phyloP scores from a whole-genome alignment of 1,139 yeast genomes.

The Saccharomyces hybrid region DNA sequence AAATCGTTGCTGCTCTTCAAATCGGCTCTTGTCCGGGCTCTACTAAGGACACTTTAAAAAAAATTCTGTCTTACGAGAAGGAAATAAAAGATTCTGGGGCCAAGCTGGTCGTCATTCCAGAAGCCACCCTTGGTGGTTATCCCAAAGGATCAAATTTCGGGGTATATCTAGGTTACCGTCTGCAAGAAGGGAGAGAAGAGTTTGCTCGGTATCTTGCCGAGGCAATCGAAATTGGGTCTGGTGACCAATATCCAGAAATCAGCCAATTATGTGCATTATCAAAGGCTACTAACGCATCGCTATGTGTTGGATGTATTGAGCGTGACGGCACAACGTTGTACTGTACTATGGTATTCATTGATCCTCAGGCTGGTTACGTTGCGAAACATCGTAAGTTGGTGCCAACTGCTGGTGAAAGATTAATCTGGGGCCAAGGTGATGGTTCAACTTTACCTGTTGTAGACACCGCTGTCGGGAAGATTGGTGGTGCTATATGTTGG shows the following conservation, averaged over 20 bases:
- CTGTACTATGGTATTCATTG: neutral
- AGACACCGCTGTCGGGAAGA: neutral
- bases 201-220: conserved; percentile 27
- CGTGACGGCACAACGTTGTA: neutral
- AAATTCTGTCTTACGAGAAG: conserved; percentile 34
- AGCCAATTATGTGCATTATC: neutral
- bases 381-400: neutral
- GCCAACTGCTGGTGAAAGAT: neutral
- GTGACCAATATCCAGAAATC: neutral
- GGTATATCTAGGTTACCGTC: conserved; percentile 35
- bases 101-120: conserved; percentile 36
- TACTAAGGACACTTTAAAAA: conserved; percentile 32
- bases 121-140: conserved; percentile 38
- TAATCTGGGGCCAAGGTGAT: neutral
- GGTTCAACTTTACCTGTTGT: neutral
- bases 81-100: conserved; percentile 30
- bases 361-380: neutral
- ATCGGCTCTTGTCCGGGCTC: conserved; percentile 34
- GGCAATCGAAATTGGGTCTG: neutral
- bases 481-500: neutral
- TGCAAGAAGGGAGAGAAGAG: conserved; percentile 35
- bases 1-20: conserved; percentile 35
- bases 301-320: neutral
- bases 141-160: conserved; percentile 38
- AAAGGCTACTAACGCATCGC: neutral